Conservation (phyloP, 352 stramenopile species). For the Globisporangium uncinulatum region DNA sequence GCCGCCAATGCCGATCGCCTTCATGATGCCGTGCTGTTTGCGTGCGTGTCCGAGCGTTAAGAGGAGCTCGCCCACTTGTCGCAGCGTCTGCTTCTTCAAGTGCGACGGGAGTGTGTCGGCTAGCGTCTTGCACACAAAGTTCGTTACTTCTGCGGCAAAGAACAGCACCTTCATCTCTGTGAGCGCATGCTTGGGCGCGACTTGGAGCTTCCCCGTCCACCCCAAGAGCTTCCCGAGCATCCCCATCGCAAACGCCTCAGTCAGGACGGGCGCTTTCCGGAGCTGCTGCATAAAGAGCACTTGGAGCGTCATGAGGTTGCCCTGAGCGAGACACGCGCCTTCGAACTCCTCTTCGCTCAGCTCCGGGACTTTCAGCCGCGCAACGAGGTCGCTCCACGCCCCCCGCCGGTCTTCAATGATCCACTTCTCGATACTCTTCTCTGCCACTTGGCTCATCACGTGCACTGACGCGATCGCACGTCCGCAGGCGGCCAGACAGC, state of each 20-base stretch:
- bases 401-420: constrained; percentile 72
- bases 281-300: constrained; percentile 77
- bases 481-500: constrained; percentile 61
- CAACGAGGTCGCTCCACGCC: constrained; percentile 53
- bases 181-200: constrained; percentile 29
- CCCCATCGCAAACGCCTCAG: constrained; percentile 59
- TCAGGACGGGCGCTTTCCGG: constrained; percentile 48
- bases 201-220: constrained; percentile 68
- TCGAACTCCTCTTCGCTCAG: constrained; percentile 82
- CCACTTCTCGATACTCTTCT: constrained; percentile 84
- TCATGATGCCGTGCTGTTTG: constrained; percentile 81
- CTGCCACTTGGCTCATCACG: constrained; percentile 73
- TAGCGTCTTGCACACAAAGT: constrained; percentile 62
- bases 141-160: constrained; percentile 65
- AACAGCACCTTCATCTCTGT: constrained; percentile 85
- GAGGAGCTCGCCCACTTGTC: constrained; percentile 56
- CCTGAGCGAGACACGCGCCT: constrained; percentile 52
- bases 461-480: constrained; percentile 76
- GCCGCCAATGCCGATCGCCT: constrained; percentile 73
- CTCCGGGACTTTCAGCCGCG: constrained; percentile 64
- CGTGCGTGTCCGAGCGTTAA: constrained; percentile 59
- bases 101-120: constrained; percentile 45
- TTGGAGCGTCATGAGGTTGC: constrained; percentile 72
- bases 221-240: constrained; percentile 65
- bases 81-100: constrained; percentile 78